phyloP scores from a whole-genome alignment of 306 rosid genomes.

The Quercus mongolica region DNA sequence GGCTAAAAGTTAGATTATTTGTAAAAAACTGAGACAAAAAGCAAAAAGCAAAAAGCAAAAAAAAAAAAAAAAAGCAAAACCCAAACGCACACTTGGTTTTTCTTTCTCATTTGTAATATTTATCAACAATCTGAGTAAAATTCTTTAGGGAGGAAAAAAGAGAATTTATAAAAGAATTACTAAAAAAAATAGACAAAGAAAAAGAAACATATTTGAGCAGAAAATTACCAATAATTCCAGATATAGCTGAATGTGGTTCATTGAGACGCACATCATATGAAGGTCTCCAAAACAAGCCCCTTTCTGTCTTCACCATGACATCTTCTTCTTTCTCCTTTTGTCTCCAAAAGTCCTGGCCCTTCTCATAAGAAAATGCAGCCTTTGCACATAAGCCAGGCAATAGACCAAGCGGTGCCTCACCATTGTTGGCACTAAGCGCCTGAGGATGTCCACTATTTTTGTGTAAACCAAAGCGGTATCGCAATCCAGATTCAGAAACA shows the following conservation, averaged over 20 bases:
- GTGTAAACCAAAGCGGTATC: conserved; percentile 77
- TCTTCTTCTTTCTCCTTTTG: conserved; percentile 27
- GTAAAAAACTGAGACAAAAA: too few species aligned
- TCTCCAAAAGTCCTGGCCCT: conserved; percentile 64
- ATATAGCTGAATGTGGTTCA: conserved; percentile 74
- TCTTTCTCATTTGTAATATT: neutral
- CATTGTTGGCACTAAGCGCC: conserved; percentile 40
- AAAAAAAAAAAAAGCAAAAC: too few species aligned
- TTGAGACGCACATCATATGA: conserved; percentile 64
- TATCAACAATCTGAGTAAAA: neutral
- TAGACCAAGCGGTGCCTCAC: conserved; percentile 44
- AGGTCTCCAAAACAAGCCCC: conserved; percentile 28
- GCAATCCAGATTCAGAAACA: conserved; percentile 56
- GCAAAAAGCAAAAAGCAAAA: too few species aligned
- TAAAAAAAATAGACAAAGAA: too few species aligned
- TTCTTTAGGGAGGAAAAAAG: neutral
- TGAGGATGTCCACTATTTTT: conserved; percentile 63
- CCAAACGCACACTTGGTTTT: neutral
- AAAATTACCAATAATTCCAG: conserved; percentile 69
- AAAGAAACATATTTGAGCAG: conserved; percentile 2
- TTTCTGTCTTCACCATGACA: conserved; percentile 12
- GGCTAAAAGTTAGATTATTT: too few species aligned
- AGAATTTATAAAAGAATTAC: too few species aligned
- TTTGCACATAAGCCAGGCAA: conserved; percentile 80
- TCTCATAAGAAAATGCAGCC: conserved; percentile 73